Percentiles rank a stretch among this genome's conserved stretches.
These are phyloP conservation scores for Hysterangium stoloniferum DNA, from an alignment of 768 basidiomycete genomes.

Conservation along the genomic window DNA sequence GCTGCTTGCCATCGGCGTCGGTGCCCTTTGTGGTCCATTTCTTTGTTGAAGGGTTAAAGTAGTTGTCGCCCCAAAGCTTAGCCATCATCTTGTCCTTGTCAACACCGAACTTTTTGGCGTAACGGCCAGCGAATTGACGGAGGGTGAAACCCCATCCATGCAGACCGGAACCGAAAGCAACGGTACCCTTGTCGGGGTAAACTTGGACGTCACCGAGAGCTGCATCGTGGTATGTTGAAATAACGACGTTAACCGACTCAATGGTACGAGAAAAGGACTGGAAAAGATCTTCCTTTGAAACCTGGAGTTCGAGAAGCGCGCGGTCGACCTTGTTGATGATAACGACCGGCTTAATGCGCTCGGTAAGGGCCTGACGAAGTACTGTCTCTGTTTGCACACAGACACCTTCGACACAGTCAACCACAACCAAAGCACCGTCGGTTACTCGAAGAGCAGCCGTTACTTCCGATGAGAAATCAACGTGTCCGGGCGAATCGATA, in stretches of 20 bases:
- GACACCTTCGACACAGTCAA: constrained; percentile 99
- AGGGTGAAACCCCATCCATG: constrained; percentile 99
- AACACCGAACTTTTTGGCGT: constrained; percentile 98
- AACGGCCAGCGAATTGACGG: constrained; percentile 90
- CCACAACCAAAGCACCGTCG: constrained; percentile 98
- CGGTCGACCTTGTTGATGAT: constrained; percentile 99
- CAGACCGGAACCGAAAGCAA: constrained; percentile 98
- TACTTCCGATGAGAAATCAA: constrained; percentile 99
- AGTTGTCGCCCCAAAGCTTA: constrained; percentile 99
- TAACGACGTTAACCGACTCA: constrained; percentile 96
- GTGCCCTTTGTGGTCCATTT: constrained; percentile 86
- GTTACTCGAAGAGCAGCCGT: constrained; percentile 99
- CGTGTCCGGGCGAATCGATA: constrained; percentile 99
- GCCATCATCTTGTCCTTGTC: constrained; percentile 98
- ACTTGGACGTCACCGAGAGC: constrained; percentile 98
- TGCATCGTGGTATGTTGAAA: constrained; percentile 92
- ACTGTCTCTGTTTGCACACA: constrained; percentile 99
- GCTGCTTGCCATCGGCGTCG: constrained; percentile 77
- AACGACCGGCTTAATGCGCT: constrained; percentile 99
- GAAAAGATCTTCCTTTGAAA: constrained; percentile 93
- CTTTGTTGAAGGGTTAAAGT: constrained; percentile 92
- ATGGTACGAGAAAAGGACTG: constrained; percentile 97
- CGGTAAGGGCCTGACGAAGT: constrained; percentile 90
- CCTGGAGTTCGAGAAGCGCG: constrained; percentile 96
- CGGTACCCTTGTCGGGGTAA: constrained; percentile 96